Base-by-base conservation (phyloP, 1,139 yeast genomes). In the Zhuliangozyma parablackwelliae region DNA sequence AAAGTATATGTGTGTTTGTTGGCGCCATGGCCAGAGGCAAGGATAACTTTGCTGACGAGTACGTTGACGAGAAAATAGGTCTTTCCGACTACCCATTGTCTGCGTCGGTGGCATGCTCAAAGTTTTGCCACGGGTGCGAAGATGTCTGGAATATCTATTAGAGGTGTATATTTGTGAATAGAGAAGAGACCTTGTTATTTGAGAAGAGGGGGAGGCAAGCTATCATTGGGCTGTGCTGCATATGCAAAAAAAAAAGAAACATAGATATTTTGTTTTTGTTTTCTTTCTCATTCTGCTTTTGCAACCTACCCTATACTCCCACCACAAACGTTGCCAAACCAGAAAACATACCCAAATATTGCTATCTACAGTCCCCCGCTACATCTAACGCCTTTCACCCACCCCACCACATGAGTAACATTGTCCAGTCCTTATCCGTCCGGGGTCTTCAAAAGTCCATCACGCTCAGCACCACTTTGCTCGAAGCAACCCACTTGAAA, bases 11-110 rank as follows among this genome's bases (percentile, higher is more conserved):
- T 72, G 97, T 92, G 24, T 92, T 92, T 61, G 97, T 92, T 34
- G 98, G 98, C 57, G 96, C 98, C 36, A 92, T 92, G 97, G 98
- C 98, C 23, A 81, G 97, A 63, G 98, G 98, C 56, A 85, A 85
- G 58, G 98, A 92, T 63, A 89, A 80, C 50, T 92, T 92, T 63
- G 98, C 98, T 28, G 98, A 92, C 61, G 97, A 90, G 62, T 90
- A 62, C 56, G 96, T 90, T 32, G 98, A 92, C 60, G 98, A 92
- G 61, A 92, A 92, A 58, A 85, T 92, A 46, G 97, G 97, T 51
- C 82, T 92, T 43, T 88, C 97, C 26, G 89, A 90, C 55, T 92
- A 90, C 60, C 96, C 98, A 36, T 75, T 92, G 47, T 86, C 96
- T 40, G 98, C 98, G 5, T 88, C 97, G 13, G 97, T 94, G 40